These are phyloP conservation scores for Trichoderma parareesei DNA, from an alignment of 495 filamentous ascomycete species.

Conservation along the genomic window DNA sequence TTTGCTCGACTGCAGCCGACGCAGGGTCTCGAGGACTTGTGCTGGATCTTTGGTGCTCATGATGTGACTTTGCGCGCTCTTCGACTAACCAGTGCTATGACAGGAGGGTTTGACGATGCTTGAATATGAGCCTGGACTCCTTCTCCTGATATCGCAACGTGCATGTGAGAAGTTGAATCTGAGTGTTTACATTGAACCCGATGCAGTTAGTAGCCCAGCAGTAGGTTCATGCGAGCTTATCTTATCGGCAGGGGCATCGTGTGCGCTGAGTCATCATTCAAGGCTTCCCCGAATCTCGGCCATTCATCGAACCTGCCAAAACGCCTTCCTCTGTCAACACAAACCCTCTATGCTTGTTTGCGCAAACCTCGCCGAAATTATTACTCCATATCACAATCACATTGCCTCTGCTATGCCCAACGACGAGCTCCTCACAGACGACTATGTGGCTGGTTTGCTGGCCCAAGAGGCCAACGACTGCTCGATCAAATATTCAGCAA, in stretches of 20 bases:
- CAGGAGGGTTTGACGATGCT: background rate
- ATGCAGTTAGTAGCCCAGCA: constrained; percentile 5
- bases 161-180: background rate
- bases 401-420: constrained; percentile 13
- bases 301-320: background rate
- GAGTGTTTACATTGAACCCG: constrained; percentile 1
- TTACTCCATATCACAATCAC: background rate
- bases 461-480: constrained; percentile 61
- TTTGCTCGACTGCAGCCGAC: constrained; percentile 34
- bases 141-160: background rate
- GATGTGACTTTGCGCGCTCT: background rate
- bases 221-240: background rate
- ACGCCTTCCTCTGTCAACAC: background rate
- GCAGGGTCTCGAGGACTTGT: constrained; percentile 23
- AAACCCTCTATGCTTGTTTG: background rate
- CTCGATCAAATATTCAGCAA: constrained; percentile 61
- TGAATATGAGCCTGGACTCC: background rate
- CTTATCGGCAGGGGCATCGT: background rate
- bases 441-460: constrained; percentile 66
- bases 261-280: background rate
- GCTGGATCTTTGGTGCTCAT: constrained; percentile 15
- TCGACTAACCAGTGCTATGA: background rate
- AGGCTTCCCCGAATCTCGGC: background rate
- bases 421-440: constrained; percentile 51
- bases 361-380: background rate